A percentile compares a stretch with the other conserved stretches of the same genome.
Conservation (phyloP, 257 asterid species). For the Nemophila menziesii region DNA sequence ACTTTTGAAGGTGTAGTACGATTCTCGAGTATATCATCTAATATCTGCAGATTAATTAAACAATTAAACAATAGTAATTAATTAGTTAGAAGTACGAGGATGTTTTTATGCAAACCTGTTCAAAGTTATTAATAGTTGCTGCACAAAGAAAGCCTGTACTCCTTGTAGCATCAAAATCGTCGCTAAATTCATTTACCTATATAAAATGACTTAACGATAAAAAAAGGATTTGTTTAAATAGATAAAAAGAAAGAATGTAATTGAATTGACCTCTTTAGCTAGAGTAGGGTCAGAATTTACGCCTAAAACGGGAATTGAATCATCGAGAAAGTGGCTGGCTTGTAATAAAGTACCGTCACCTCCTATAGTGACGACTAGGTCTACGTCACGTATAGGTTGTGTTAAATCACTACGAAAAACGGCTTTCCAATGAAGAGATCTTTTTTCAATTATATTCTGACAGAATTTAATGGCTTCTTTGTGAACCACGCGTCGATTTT, state of each 20-base stretch:
- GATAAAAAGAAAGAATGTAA: not conserved
- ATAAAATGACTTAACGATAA: constrained; percentile 9
- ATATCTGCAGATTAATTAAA: constrained; percentile 21
- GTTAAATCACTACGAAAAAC: constrained; percentile 43
- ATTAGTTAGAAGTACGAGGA: not conserved
- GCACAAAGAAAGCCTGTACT: constrained; percentile 96
- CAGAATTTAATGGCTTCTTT: constrained; percentile 56
- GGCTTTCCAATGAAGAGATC: constrained; percentile 50
- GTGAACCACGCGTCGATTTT: constrained; percentile 57
- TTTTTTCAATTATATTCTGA: constrained; percentile 59
- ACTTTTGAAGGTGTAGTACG: constrained; percentile 49
- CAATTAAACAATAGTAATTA: not conserved
- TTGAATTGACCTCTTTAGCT: constrained; percentile 48
- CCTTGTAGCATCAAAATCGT: constrained; percentile 87
- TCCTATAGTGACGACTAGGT: constrained; percentile 73
- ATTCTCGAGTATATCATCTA: constrained; percentile 55
- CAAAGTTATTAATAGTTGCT: constrained; percentile 63
- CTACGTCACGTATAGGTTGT: constrained; percentile 52
- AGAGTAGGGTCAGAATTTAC: constrained; percentile 91
- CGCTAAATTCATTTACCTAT: constrained; percentile 54
- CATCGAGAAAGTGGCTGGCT: constrained; percentile 83
- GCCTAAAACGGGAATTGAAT: constrained; percentile 71
- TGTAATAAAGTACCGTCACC: constrained; percentile 89
- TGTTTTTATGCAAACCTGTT: constrained; percentile 33
- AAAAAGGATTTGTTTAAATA: not conserved